Evolutionary conservation across 805 yeast species (phyloP).

Genomic region (Candida namnaoensis): DNA sequence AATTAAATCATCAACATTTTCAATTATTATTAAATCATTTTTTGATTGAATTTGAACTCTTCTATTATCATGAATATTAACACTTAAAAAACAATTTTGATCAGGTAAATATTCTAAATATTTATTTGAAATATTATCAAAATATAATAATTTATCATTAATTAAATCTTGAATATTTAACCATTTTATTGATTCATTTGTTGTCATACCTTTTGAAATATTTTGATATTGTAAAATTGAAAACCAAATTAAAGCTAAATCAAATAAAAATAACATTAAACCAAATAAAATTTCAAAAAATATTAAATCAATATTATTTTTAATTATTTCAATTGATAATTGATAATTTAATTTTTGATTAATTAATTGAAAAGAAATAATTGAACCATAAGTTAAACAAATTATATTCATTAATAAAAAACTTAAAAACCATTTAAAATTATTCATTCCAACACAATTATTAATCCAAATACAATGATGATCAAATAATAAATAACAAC

Average conservation of each 20-base stretch:
- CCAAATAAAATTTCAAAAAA: constrained; percentile 27
- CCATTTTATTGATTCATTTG: constrained; percentile 74
- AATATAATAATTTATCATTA: constrained; percentile 12
- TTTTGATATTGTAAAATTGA: constrained; percentile 36
- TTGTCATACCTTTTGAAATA: constrained; percentile 60
- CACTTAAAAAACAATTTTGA: constrained; percentile 15
- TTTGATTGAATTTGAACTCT: constrained; percentile 5
- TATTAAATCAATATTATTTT: constrained; percentile 13
- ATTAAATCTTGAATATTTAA: constrained; percentile 45
- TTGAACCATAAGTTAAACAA: constrained; percentile 35
- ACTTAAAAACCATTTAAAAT: constrained; percentile 50
- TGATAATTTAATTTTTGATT: constrained; percentile 1
- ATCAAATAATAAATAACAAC: constrained; percentile 58
- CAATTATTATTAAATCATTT: constrained; percentile 1
- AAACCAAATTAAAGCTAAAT: constrained; percentile 35
- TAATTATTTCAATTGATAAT: constrained; percentile 7
- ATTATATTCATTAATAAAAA: constrained; percentile 43
- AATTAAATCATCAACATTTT: constrained; percentile 5
- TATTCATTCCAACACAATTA: constrained; percentile 65
- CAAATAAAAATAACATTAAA: constrained; percentile 34
- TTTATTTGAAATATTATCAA: background rate
- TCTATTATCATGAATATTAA: constrained; percentile 6
- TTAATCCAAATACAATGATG: constrained; percentile 72
- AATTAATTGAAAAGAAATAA: constrained; percentile 8
- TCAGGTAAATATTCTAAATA: constrained; percentile 12